Evolutionary conservation across 192 early-diverging fungal genomes (phyloP).

Genomic region (Backusella morwellensis): DNA sequence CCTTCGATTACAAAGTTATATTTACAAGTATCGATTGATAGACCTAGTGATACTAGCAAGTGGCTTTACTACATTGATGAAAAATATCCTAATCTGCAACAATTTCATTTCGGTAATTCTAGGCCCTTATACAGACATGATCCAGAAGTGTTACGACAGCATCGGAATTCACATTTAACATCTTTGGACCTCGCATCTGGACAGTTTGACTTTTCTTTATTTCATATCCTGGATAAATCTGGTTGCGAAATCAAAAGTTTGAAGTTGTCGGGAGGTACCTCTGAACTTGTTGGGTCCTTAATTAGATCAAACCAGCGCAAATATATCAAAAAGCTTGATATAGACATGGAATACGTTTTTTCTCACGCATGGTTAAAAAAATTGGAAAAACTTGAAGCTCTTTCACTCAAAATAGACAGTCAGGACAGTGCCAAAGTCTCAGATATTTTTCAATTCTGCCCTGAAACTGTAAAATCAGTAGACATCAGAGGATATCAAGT

Average conservation of each 20-base stretch:
- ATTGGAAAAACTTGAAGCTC: no score
- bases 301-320: background rate
- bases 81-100: no score
- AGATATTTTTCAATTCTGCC: no score
- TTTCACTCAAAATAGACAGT: no score
- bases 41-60: background rate
- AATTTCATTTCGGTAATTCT: no score
- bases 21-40: background rate
- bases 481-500: no score
- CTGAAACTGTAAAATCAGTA: no score
- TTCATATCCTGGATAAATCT: background rate
- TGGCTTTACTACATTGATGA: background rate
- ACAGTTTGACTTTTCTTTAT: background rate
- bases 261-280: background rate
- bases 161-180: background rate
- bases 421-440: no score
- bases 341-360: background rate
- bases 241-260: background rate
- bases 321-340: background rate
- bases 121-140: background rate
- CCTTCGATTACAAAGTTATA: no score
- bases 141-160: background rate
- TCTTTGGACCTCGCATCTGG: background rate
- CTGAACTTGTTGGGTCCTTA: background rate
- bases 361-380: no score